phyloP scores from a whole-genome alignment of 75 land plant genomes.

The Cupressus sempervirens region DNA sequence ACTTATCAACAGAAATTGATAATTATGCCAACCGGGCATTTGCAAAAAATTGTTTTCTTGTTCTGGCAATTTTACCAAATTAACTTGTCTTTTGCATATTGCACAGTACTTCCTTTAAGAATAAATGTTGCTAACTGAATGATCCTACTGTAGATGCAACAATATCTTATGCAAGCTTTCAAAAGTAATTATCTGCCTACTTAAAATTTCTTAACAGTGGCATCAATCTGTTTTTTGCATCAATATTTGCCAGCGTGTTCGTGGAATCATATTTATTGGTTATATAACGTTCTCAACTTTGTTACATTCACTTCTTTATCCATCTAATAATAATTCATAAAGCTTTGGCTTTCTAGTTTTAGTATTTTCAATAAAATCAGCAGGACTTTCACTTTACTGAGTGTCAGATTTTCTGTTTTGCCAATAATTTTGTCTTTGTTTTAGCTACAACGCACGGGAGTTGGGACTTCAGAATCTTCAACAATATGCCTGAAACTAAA shows the following conservation, averaged over 20 bases:
- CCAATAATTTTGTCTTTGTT: conserved; percentile 1
- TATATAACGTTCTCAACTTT: background rate
- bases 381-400: background rate
- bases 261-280: background rate
- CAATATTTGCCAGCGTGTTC: background rate
- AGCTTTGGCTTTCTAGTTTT: background rate
- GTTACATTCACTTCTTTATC: background rate
- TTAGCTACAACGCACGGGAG: conserved; percentile 35
- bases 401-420: background rate
- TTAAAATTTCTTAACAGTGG: too few relatives aligned
- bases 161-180: too few relatives aligned
- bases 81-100: too few relatives aligned
- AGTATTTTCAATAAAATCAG: background rate
- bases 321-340: background rate
- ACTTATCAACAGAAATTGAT: too few relatives aligned
- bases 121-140: too few relatives aligned
- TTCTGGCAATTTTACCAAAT: too few relatives aligned
- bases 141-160: too few relatives aligned
- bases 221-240: background rate
- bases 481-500: conserved; percentile 59
- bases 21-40: too few relatives aligned
- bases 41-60: too few relatives aligned
- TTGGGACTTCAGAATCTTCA: conserved; percentile 35
- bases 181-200: too few relatives aligned
- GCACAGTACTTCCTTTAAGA: too few relatives aligned